Percentiles rank a stretch among this genome's conserved stretches.
phyloP scores from a whole-genome alignment of 805 yeast species.

The Metschnikowia lochheadii region DNA sequence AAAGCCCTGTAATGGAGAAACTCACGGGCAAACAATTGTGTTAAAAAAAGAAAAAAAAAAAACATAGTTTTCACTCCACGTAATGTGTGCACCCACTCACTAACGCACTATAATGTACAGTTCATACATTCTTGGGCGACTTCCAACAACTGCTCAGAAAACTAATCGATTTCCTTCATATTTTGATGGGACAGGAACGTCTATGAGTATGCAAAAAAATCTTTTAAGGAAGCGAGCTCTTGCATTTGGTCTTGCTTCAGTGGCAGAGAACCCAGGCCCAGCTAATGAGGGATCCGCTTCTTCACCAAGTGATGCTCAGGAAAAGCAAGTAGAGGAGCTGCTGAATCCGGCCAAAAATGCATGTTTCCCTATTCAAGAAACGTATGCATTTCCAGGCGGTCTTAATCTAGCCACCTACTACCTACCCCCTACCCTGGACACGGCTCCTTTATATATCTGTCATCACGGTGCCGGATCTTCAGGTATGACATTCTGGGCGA shows the following conservation, averaged over 20 bases:
- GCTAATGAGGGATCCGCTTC: neutral
- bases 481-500: conserved; percentile 70
- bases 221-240: conserved; percentile 8
- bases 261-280: conserved; percentile 5
- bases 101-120: neutral
- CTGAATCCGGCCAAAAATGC: neutral
- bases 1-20: neutral
- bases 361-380: conserved; percentile 19
- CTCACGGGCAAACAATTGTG: neutral
- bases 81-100: neutral
- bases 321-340: neutral
- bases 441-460: conserved; percentile 59
- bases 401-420: conserved; percentile 46
- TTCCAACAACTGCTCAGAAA: neutral
- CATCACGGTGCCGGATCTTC: conserved; percentile 97
- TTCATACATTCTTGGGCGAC: neutral
- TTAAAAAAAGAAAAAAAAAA: neutral
- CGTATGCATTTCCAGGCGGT: conserved; percentile 13
- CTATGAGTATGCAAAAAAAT: conserved; percentile 8
- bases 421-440: conserved; percentile 41
- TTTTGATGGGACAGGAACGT: neutral
- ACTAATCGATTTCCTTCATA: neutral
- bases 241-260: conserved; percentile 9
- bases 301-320: too few species aligned
- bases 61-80: neutral